Conservation (phyloP, 2,329 filamentous ascomycete genomes). For the Trichoderma arundinaceum region DNA sequence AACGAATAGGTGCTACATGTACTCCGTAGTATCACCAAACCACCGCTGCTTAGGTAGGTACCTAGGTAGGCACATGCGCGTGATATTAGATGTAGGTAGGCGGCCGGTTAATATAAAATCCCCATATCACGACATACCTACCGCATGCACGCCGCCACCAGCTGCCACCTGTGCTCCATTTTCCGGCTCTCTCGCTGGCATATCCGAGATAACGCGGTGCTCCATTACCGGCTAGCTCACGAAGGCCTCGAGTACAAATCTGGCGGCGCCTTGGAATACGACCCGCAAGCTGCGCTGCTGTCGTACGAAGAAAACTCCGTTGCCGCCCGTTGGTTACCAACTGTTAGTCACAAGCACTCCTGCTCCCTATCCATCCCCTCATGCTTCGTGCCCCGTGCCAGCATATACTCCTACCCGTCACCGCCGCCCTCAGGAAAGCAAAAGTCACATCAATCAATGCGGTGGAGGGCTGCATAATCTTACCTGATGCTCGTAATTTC, state of each 20-base stretch:
- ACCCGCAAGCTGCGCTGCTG: too few species aligned
- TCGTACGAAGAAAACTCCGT: too few species aligned
- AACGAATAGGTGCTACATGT: background rate
- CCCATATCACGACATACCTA: conserved; percentile 1
- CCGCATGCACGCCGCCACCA: conserved; percentile 9
- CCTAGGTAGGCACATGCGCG: conserved; percentile 8
- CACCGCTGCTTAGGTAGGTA: background rate
- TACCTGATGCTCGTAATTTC: conserved; percentile 27
- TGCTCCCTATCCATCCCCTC: too few species aligned
- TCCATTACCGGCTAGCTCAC: too few species aligned
- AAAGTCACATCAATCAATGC: background rate
- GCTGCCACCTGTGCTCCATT: background rate
- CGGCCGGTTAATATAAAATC: conserved; percentile 12
- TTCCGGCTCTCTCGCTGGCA: background rate
- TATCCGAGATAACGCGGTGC: too few species aligned
- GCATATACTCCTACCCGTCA: background rate
- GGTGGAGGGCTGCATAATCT: conserved; percentile 27
- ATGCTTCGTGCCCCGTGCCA: too few species aligned
- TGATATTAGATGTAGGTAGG: conserved; percentile 4
- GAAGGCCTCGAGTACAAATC: too few species aligned
- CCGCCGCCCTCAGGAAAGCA: too few species aligned
- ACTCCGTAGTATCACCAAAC: background rate
- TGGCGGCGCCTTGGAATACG: too few species aligned
- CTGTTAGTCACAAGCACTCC: too few species aligned
- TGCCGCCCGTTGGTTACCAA: too few species aligned